Conservation (phyloP, 2,329 filamentous ascomycete genomes). For the Penicillium italicum region DNA sequence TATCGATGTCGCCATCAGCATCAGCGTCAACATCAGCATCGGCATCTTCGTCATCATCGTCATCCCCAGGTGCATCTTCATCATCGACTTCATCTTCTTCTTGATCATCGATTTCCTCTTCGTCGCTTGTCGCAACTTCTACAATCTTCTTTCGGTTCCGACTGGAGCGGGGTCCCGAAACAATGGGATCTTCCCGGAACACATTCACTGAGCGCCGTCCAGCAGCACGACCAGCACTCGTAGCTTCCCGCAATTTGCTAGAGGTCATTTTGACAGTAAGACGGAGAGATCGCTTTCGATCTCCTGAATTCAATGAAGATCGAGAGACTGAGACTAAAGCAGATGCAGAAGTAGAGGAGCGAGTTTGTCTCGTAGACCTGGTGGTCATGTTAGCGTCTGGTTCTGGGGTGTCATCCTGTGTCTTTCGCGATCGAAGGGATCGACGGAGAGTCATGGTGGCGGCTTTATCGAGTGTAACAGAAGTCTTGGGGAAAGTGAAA, state of each 20-base stretch:
- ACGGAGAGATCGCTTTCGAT: constrained; percentile 42
- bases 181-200: constrained; percentile 45
- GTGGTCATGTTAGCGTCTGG: constrained; percentile 35
- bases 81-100: constrained; percentile 43
- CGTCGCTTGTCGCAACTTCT: constrained; percentile 46
- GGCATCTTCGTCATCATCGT: constrained; percentile 39
- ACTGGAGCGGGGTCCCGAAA: constrained; percentile 46
- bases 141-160: constrained; percentile 45
- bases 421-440: constrained; percentile 37
- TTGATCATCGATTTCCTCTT: constrained; percentile 48
- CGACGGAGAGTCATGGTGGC: constrained; percentile 38
- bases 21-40: constrained; percentile 32
- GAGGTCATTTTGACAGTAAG: constrained; percentile 50
- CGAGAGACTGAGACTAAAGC: constrained; percentile 28
- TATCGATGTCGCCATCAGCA: constrained; percentile 39
- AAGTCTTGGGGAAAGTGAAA: background rate
- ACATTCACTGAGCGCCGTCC: constrained; percentile 40
- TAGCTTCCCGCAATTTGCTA: constrained; percentile 49
- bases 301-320: constrained; percentile 34
- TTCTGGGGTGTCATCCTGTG: constrained; percentile 27
- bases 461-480: background rate
- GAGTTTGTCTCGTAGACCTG: constrained; percentile 38
- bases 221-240: constrained; percentile 30
- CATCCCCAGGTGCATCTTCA: constrained; percentile 35
- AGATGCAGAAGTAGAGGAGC: constrained; percentile 35